Evolutionary conservation across 306 rosid species (phyloP), one percentile per base, ranked within the genome.

Genomic region (Dicorynia guianensis): DNA sequence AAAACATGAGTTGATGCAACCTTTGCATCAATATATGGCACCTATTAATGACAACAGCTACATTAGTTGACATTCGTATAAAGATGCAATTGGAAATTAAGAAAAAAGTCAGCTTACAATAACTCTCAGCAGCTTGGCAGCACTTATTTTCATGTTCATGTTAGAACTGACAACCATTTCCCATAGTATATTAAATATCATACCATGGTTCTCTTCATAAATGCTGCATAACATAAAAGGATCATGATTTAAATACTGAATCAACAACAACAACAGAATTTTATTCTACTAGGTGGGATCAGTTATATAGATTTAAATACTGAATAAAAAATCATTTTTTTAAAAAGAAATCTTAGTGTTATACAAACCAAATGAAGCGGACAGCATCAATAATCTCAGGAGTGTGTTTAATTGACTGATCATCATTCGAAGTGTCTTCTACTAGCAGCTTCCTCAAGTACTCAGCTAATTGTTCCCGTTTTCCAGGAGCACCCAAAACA

Each of bases 141-240:
- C 98, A 61, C 84, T 85, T 82, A 87, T 82, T 87, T 94, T 94
- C 96, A 94, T 83, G 80, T 84, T 83, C 65, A 82, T 58, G 39
- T 88, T 86, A 44, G 97, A 83, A 88, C 93, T 89, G 69, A 95
- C 97, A 74, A 95, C 97, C 99, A 95, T 92, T 87, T 95, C 99
- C 99, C 97, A 95, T 44, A 92, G 89, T 73, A 95, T 89, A 76
- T 90, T 89, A 80, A 95, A 87, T 57, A 95, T 81, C 91, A 89
- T 78, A 8, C 78, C 80, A 60, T 95, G 97, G 71, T 92, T 91
- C 66, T 85, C 90, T 66, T 90, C 93, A 60, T 79, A 77, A 58
- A 91, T 92, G 86, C 97, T 95, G 93, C 90, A 89, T 56, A 72
- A 67, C 13, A 36, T 70, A 81, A 82, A 83, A 77, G 42, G 48